phyloP scores from a whole-genome alignment of 208 protist genomes.

The Angomonas ambiguus region DNA sequence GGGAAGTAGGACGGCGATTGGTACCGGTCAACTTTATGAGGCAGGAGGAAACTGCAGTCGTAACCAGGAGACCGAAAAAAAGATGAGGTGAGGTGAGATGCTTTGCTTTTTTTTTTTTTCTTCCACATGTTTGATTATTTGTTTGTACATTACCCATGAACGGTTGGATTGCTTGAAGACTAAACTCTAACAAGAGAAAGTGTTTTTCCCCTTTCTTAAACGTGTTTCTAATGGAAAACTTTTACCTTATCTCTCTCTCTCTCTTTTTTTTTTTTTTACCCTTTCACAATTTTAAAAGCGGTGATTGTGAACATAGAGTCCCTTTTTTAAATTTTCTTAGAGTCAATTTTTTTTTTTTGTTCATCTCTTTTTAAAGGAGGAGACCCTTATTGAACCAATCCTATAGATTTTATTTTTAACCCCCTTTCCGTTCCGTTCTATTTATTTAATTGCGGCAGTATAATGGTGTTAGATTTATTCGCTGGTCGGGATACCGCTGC shows the following conservation, averaged over 20 bases:
- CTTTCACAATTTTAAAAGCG: too few species aligned
- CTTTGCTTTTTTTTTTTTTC: background rate
- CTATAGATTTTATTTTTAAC: constrained; percentile 17
- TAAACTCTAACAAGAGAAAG: too few species aligned
- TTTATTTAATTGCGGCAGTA: background rate
- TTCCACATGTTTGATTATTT: background rate
- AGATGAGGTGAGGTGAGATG: background rate
- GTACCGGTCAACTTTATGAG: background rate
- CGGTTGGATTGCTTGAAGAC: too few species aligned
- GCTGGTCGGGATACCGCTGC: constrained; percentile 14
- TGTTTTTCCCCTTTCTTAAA: background rate
- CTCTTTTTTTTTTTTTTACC: background rate
- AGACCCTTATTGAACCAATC: too few species aligned
- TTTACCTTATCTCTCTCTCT: background rate
- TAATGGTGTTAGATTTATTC: constrained; percentile 29
- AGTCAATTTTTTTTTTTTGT: background rate
- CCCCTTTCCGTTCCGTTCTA: constrained; percentile 10
- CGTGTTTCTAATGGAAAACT: background rate
- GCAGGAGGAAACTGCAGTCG: background rate
- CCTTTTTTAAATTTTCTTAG: background rate
- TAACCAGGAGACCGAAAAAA: background rate
- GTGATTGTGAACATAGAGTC: constrained; percentile 3
- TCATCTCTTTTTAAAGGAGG: too few species aligned
- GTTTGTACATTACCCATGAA: too few species aligned
- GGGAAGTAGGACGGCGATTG: background rate